These are phyloP conservation scores for Solidago caesia DNA, from an alignment of 129 eudicot species.

Conservation along the genomic window DNA sequence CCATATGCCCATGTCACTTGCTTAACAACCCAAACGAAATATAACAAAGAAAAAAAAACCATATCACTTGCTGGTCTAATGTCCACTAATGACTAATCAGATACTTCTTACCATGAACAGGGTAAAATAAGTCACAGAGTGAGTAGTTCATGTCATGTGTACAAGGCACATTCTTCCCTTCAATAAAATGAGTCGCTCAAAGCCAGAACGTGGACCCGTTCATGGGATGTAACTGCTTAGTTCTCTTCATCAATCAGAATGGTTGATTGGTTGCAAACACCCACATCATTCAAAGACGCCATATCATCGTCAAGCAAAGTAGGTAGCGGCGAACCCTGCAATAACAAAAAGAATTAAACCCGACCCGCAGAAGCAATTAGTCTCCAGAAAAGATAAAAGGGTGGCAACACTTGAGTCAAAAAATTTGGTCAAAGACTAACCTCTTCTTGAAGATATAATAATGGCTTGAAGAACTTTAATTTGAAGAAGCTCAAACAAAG, in stretches of 20 bases:
- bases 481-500: conserved; percentile 90
- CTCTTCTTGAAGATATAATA: conserved; percentile 88
- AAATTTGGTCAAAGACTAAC: conserved; percentile 33
- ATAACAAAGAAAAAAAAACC: too few species aligned
- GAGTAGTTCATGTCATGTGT: too few species aligned
- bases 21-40: too few species aligned
- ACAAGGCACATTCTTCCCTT: too few species aligned
- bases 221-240: conserved; percentile 26
- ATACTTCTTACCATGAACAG: too few species aligned
- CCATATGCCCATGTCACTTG: too few species aligned
- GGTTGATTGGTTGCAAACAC: conserved; percentile 71
- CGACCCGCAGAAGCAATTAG: neutral
- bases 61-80: too few species aligned
- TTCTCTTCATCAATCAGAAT: conserved; percentile 72
- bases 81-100: too few species aligned
- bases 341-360: neutral
- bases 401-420: conserved; percentile 1
- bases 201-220: too few species aligned
- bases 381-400: neutral
- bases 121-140: too few species aligned
- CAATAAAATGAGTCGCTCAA: too few species aligned
- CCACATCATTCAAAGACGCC: conserved; percentile 72
- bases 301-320: conserved; percentile 75
- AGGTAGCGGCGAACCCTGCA: conserved; percentile 79
- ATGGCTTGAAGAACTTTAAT: conserved; percentile 59